Evolutionary conservation across 2,329 filamentous ascomycete genomes (phyloP), one percentile per base, ranked within the genome.

Genomic region (Mollisia scopiformis): DNA sequence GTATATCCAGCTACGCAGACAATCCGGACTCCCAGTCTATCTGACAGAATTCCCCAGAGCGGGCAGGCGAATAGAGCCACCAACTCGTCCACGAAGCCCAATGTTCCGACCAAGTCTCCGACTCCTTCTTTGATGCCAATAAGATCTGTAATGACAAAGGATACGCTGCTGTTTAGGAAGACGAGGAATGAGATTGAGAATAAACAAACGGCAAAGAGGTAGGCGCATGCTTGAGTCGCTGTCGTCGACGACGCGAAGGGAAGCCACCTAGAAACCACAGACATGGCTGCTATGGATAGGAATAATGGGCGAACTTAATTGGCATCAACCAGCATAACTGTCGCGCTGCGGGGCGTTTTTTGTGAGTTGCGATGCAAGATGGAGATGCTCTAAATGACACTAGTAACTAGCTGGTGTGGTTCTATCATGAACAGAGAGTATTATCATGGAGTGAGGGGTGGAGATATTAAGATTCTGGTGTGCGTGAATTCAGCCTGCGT

Each of bases 131-230:
- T 88, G 69, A 90, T 83, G 62, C 90, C 90, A 68, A 96, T 88
- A 63, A 92, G 83, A 75, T 94, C 90, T 62, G 91, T 94, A 62
- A 96, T 87, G 61, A 95, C 90, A 76, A 95, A 96, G 58, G 89
- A 92, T 62, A 95, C 82, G 72, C 87, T 89, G 78, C 88, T 90
- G 80, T 95, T 95, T 64, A 96, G 84, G 77, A 96, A 96, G 71
- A 96, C 92, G 66, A 96, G 88, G 78, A 95, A 95, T 57, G 90
- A 89, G 72, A 96, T 95, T 75, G 88, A 92, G 80, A 94, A 94
- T 69, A 96, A 86, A 62, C 90, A 91, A 71, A 95, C 90, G 73
- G 88, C 89, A 66, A 93, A 82, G 35, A 96, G 86, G 75, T 96
- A 96, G 30, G 91, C 90, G 59, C 84, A 75, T n/a, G 85, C 87